phyloP scores from a whole-genome alignment of 2,329 filamentous ascomycete genomes.

The Stemphylium lycopersici region DNA sequence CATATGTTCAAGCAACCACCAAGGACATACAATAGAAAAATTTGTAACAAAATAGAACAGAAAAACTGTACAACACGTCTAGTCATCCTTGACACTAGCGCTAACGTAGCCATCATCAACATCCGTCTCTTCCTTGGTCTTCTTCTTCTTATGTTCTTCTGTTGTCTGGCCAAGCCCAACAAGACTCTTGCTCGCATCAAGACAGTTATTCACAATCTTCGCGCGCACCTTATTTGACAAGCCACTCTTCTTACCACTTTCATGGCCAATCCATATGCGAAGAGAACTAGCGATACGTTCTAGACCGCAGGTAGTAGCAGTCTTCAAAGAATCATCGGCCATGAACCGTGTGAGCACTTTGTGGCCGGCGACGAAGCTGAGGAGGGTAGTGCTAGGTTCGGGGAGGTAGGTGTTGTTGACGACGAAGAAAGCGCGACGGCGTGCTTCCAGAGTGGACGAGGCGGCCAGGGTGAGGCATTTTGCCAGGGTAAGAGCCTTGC shows the following conservation, averaged over 20 bases:
- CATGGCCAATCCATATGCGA: conserved; percentile 55
- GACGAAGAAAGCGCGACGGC: conserved; percentile 46
- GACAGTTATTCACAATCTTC: conserved; percentile 50
- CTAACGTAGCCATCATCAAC: conserved; percentile 41
- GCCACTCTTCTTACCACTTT: conserved; percentile 50
- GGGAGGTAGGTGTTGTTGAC: conserved; percentile 51
- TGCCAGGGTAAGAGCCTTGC: conserved; percentile 63
- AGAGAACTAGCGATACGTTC: conserved; percentile 53
- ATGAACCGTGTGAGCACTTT: conserved; percentile 50
- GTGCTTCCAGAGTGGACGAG: conserved; percentile 43
- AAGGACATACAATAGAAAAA: not conserved
- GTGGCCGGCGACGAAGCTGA: conserved; percentile 55
- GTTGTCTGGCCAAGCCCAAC: conserved; percentile 41
- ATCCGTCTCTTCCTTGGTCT: conserved; percentile 24
- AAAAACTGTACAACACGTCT: not conserved
- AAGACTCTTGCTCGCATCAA: conserved; percentile 52
- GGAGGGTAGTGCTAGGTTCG: conserved; percentile 50
- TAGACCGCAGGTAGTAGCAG: conserved; percentile 47
- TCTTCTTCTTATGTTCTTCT: conserved; percentile 14
- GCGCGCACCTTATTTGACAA: conserved; percentile 47
- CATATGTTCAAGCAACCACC: too few relatives aligned
- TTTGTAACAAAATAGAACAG: not conserved
- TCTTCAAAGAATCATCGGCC: conserved; percentile 38
- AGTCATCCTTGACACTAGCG: conserved; percentile 37
- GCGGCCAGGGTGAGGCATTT: conserved; percentile 62